These are phyloP conservation scores for Kwoniella botswanensis DNA, from an alignment of 768 basidiomycete species.

Conservation along the genomic window DNA sequence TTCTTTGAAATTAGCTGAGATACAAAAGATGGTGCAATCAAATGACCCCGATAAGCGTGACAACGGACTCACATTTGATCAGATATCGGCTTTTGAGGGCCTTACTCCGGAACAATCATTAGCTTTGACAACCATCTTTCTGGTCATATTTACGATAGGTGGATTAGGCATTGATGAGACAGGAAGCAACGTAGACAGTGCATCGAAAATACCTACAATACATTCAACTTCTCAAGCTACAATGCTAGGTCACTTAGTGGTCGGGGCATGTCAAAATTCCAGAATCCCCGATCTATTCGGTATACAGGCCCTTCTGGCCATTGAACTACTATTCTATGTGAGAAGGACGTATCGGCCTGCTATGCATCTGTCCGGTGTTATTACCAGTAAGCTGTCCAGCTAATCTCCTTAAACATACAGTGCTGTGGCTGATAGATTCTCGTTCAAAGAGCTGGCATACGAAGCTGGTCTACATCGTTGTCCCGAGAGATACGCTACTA, in stretches of 20 bases:
- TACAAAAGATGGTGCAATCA: background rate
- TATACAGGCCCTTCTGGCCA: conserved; percentile 29
- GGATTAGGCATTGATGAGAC: background rate
- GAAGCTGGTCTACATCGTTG: conserved; percentile 43
- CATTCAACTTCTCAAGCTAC: conserved; percentile 21
- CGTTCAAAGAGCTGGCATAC: conserved; percentile 25
- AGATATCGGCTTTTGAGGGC: conserved; percentile 21
- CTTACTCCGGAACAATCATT: conserved; percentile 26
- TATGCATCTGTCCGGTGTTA: conserved; percentile 28
- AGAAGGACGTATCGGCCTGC: conserved; percentile 25
- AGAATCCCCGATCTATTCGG: conserved; percentile 28
- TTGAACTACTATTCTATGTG: conserved; percentile 27
- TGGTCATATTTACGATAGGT: conserved; percentile 23
- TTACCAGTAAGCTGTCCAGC: conserved; percentile 25
- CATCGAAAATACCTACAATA: conserved; percentile 6
- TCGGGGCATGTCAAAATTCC: conserved; percentile 25
- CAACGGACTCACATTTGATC: background rate
- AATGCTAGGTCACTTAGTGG: conserved; percentile 23
- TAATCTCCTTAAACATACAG: background rate
- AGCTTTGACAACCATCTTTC: conserved; percentile 28
- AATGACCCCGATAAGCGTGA: background rate
- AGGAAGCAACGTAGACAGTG: background rate
- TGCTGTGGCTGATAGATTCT: background rate
- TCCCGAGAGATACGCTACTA: conserved; percentile 27
- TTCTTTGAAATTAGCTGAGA: conserved; percentile 9